phyloP scores from a whole-genome alignment of 768 basidiomycete genomes.

The Mycena venus region DNA sequence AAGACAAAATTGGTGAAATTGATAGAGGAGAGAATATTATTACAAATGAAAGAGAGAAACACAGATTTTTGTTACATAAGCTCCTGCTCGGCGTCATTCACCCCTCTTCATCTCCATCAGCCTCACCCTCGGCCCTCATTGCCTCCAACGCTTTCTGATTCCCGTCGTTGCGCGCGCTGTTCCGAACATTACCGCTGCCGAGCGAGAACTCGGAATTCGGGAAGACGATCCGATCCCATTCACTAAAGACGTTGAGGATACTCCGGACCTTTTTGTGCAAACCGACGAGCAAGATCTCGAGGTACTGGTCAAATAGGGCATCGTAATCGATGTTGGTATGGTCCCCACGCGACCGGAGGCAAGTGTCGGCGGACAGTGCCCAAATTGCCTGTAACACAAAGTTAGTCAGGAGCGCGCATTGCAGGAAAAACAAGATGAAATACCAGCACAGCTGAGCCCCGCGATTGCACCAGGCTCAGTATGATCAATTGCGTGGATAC shows the following conservation, averaged over 20 bases:
- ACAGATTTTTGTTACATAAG: too few species aligned
- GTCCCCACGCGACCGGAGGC: not conserved
- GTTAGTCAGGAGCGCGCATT: too few species aligned
- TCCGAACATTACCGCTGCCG: not conserved
- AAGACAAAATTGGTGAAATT: too few species aligned
- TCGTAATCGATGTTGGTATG: not conserved
- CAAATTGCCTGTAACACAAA: not conserved
- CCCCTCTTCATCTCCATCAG: too few species aligned
- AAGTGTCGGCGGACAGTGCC: not conserved
- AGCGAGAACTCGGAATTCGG: not conserved
- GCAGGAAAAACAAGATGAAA: not conserved
- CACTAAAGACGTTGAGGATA: not conserved
- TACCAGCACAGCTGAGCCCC: conserved; percentile 1
- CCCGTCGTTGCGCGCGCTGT: not conserved
- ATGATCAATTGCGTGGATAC: not conserved
- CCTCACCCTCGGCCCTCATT: not conserved
- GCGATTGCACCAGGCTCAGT: conserved; percentile 10
- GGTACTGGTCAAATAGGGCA: not conserved
- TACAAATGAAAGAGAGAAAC: too few species aligned
- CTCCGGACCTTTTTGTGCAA: not conserved
- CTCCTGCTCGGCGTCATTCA: too few species aligned
- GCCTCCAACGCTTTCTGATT: not conserved
- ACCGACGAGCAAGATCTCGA: not conserved
- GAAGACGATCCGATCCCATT: not conserved
- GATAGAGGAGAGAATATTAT: too few species aligned